phyloP scores from a whole-genome alignment of 2,329 filamentous ascomycete species.

The Orbilia ellipsospora region DNA sequence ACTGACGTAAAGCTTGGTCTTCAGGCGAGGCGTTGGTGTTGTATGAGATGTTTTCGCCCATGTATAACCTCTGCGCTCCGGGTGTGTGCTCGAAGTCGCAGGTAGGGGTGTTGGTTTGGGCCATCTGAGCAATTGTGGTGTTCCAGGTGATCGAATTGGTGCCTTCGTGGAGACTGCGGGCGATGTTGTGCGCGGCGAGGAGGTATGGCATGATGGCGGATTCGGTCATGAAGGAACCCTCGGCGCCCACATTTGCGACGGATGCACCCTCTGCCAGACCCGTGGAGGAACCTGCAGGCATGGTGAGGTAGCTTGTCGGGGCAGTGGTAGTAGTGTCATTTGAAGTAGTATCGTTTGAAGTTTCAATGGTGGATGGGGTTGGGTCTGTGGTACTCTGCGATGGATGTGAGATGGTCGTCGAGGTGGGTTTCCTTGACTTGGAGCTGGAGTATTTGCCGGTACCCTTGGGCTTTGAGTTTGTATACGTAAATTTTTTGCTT shows the following conservation, averaged over 20 bases:
- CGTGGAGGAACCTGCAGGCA: conserved; percentile 51
- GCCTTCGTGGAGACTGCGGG: conserved; percentile 38
- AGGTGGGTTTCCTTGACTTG: not conserved
- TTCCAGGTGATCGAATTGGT: conserved; percentile 43
- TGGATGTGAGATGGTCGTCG: conserved; percentile 1
- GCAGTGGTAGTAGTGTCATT: conserved; percentile 13
- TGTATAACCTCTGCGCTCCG: conserved; percentile 24
- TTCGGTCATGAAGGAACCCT: conserved; percentile 50
- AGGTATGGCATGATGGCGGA: conserved; percentile 41
- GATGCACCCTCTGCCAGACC: conserved; percentile 37
- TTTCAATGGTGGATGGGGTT: not conserved
- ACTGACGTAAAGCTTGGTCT: conserved; percentile 45
- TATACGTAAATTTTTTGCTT: no score
- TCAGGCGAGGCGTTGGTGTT: conserved; percentile 50
- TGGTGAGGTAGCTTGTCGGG: conserved; percentile 22
- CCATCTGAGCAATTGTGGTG: conserved; percentile 40
- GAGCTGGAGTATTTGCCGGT: not conserved
- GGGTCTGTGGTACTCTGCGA: not conserved
- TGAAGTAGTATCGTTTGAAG: conserved; percentile 20
- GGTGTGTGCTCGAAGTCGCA: conserved; percentile 41
- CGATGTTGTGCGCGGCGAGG: conserved; percentile 43
- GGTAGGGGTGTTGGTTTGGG: conserved; percentile 37
- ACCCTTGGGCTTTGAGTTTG: no score
- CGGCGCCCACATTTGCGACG: conserved; percentile 37
- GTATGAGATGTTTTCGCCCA: conserved; percentile 52